Evolutionary conservation across 176 grass and related monocot species (phyloP).

Genomic region (Oryza meyeriana): DNA sequence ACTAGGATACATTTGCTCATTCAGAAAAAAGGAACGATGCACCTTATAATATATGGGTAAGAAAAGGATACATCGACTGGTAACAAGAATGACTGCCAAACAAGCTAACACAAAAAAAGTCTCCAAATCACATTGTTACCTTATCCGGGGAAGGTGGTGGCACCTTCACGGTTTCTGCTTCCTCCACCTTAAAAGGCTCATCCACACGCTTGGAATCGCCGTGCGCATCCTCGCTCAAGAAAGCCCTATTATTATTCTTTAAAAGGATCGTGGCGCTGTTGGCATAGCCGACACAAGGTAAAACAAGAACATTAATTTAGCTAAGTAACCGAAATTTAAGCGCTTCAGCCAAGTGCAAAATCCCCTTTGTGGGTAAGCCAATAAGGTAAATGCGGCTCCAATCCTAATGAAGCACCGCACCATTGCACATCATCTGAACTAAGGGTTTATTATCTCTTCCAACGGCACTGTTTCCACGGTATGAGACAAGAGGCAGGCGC

Average conservation of each 20-base stretch:
- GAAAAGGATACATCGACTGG: neutral
- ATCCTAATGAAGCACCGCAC: neutral
- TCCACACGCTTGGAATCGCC: slow-evolving; percentile 35
- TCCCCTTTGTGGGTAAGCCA: neutral
- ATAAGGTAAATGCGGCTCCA: neutral
- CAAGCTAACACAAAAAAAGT: neutral
- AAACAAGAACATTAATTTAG: neutral
- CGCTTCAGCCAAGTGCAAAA: neutral
- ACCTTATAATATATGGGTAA: slow-evolving; percentile 5
- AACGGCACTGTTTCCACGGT: neutral
- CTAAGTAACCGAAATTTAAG: neutral
- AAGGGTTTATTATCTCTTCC: neutral
- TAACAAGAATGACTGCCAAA: neutral
- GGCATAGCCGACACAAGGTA: neutral
- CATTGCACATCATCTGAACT: neutral
- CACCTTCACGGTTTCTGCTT: slow-evolving; percentile 63
- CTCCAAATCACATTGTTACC: slow-evolving; percentile 28
- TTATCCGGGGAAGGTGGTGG: slow-evolving; percentile 57
- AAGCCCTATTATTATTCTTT: slow-evolving; percentile 43
- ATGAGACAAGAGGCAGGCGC: neutral
- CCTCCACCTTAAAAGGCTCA: slow-evolving; percentile 79
- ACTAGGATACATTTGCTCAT: neutral
- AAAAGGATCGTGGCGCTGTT: slow-evolving; percentile 40
- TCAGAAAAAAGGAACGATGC: neutral
- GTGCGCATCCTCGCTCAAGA: slow-evolving; percentile 43